Evolutionary conservation across 2,329 filamentous ascomycete species (phyloP), one percentile per base, ranked within the genome.

Genomic region (Colletotrichum tabaci): DNA sequence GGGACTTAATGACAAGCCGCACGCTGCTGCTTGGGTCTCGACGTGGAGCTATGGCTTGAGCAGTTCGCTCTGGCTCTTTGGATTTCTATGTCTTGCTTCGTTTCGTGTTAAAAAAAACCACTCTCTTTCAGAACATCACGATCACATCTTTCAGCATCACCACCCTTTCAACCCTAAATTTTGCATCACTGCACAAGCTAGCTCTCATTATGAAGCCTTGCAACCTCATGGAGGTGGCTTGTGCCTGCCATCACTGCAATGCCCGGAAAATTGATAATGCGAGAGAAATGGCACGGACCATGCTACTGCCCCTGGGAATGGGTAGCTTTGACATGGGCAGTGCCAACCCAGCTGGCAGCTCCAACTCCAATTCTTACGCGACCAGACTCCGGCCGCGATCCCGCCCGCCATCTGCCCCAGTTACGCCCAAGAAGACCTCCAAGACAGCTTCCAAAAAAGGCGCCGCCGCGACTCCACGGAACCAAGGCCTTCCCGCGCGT

Each of bases 321-420:
- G 35, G 57, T 52, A 50, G n/a, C 38, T 57, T 44, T 61, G 44
- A 21, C 46, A 23, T 46, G 38, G 64, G 55, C 64, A 71, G 21
- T 71, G 44, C 63, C 57, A 52, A 3, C 58, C 53, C 68, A 71
- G 68, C 65, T 71, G 68, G 55, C 47, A 26, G 23, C 66, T 66
- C 42, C 66, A 44, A 58, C 57, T 42, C 55, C 53, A 46, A 53
- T 40, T 49, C 47, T 55, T 72, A 72, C 66, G 66, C 55, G 66
- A 63, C 61, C 64, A 62, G 66, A 52, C 66, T 58, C 46, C 67
- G 70, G 66, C 67, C 66, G 60, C 70, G 70, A 23, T 61, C 55
- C 47, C 15, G 38, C 26, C 53, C 62, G 21, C 47, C 66, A 57
- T 46, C 52, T 16, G 42, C 58, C 49, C 58, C 61, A 30, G 63